Conservation (phyloP, 2,329 filamentous ascomycete genomes). For the Trichoderma sp. region DNA sequence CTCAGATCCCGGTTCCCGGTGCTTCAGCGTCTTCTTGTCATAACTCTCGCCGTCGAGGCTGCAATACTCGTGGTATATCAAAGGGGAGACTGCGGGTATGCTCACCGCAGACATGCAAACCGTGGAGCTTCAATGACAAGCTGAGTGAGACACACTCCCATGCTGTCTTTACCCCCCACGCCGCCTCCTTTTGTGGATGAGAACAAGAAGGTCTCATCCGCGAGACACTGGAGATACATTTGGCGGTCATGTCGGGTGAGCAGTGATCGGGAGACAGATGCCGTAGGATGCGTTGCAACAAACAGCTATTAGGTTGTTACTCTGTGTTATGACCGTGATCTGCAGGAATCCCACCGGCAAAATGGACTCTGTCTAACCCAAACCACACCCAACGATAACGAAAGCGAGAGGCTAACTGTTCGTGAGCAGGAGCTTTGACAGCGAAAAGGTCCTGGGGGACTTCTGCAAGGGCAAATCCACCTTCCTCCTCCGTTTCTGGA, state of each 20-base stretch:
- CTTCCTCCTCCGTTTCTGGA: too few relatives aligned
- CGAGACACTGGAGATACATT: too few relatives aligned
- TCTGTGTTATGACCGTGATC: slow-evolving; percentile 3
- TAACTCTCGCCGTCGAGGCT: neutral
- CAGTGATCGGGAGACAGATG: neutral
- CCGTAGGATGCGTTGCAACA: slow-evolving; percentile 5
- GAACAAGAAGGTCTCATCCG: too few relatives aligned
- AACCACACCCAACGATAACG: neutral
- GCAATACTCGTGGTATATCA: neutral
- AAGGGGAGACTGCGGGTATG: neutral
- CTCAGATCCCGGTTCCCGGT: too few relatives aligned
- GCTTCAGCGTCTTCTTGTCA: too few relatives aligned
- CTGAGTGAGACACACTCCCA: neutral
- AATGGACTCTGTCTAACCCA: slow-evolving; percentile 3
- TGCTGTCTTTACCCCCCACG: neutral
- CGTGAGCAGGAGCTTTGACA: neutral
- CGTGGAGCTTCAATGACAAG: neutral
- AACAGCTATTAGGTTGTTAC: neutral
- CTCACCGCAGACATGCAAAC: neutral
- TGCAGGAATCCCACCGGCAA: slow-evolving; percentile 16
- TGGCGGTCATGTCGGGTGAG: too few relatives aligned
- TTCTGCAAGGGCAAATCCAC: too few relatives aligned
- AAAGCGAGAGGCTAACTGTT: neutral
- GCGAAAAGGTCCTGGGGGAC: too few relatives aligned
- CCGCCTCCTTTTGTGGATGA: neutral